phyloP scores from a whole-genome alignment of 2,329 filamentous ascomycete genomes.

The Epichloe gansuensis region DNA sequence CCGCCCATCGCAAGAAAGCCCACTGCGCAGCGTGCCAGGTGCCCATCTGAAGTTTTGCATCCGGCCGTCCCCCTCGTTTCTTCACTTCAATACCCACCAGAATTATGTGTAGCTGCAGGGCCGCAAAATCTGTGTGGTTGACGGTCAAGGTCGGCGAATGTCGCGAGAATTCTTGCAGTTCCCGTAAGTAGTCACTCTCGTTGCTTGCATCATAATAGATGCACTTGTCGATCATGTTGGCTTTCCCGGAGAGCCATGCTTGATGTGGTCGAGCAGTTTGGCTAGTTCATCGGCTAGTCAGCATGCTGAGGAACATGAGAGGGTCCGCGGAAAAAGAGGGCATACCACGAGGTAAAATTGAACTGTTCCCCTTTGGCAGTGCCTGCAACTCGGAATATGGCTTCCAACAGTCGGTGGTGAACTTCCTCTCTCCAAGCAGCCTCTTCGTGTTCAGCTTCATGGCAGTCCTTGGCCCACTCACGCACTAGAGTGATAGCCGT shows the following conservation, averaged over 20 bases:
- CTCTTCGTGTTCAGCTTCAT: neutral
- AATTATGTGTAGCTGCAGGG: neutral
- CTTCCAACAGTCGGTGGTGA: neutral
- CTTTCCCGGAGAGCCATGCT: neutral
- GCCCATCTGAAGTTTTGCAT: slow-evolving; percentile 4
- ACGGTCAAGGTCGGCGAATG: neutral
- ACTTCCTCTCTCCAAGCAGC: neutral
- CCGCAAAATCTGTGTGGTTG: slow-evolving; percentile 3
- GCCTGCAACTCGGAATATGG: neutral
- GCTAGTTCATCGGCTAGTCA: neutral
- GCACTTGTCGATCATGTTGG: neutral
- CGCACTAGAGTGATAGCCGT: neutral
- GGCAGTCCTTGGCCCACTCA: neutral
- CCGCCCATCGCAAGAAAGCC: slow-evolving; percentile 1
- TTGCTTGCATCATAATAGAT: neutral
- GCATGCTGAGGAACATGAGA: neutral
- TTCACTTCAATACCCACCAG: slow-evolving; percentile 4
- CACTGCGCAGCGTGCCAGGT: slow-evolving; percentile 4
- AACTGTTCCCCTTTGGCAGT: neutral
- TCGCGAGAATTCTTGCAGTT: neutral
- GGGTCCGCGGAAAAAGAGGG: neutral
- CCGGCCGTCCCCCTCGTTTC: neutral
- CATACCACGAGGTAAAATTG: neutral
- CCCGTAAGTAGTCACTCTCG: neutral
- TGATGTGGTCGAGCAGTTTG: neutral